Percentiles rank a stretch among this genome's conserved stretches.
These are phyloP conservation scores for Penicillium sp. DNA, from an alignment of 2,329 filamentous ascomycete genomes.

Conservation along the genomic window DNA sequence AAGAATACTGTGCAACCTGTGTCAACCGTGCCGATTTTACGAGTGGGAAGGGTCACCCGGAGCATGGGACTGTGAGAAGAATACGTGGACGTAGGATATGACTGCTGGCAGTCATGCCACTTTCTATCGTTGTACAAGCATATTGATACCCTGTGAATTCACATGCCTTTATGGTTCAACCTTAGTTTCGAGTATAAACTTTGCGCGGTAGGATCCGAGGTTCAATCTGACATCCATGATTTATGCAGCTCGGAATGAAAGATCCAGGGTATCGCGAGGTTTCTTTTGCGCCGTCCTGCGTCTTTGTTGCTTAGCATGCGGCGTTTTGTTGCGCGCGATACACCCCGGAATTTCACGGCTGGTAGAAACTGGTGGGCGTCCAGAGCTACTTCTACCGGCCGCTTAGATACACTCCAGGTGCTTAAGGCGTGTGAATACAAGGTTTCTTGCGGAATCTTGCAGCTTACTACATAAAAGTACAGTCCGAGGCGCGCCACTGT, in stretches of 20 bases:
- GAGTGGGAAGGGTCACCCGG: constrained; percentile 4
- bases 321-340: background rate
- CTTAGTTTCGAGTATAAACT: background rate
- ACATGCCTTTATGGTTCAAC: background rate
- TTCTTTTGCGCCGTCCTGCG: background rate
- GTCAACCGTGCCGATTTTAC: constrained; percentile 1
- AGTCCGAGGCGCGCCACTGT: background rate
- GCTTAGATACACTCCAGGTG: background rate
- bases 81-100: background rate
- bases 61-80: constrained; percentile 4
- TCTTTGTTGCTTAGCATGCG: background rate
- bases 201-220: background rate
- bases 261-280: background rate
- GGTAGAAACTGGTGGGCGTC: background rate
- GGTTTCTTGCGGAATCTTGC: background rate
- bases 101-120: background rate
- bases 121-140: background rate
- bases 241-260: background rate
- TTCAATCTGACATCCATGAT: constrained; percentile 4
- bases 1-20: constrained; percentile 3
- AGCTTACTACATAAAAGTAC: background rate
- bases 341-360: background rate
- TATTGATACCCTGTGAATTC: background rate
- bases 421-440: background rate
- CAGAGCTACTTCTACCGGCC: background rate